Base-by-base conservation (phyloP, 2,329 filamentous ascomycete genomes). In the Trichophyton simii region DNA sequence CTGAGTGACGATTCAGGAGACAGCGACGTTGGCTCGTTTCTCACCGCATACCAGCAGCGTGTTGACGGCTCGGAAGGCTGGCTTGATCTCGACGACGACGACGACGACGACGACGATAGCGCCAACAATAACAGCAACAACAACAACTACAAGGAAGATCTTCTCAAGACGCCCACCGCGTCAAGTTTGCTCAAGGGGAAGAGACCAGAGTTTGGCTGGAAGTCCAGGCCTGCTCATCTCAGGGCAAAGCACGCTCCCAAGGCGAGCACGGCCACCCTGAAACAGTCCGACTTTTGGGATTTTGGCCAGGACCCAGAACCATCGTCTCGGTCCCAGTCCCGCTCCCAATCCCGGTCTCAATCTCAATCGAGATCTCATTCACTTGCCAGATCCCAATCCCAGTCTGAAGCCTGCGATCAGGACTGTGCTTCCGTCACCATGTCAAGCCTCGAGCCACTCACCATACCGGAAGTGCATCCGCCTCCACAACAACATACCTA, bases 1-100 rank as follows among this genome's bases (percentile, higher is more conserved):
- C 80, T 91, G 66, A 95, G 89, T 72, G 89, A 95, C 81, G 82
- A 85, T 64, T 82, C 83, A 25, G 83, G 83, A 70, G 83, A 83
- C 68, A 90, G 87, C 72, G 87, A 89, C 78, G 82, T 83, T 77
- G 88, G 85, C 81, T 88, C 86, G 15, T 76, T 74, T 62, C 69
- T 75, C 34, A 76, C 75, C 3, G 74, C 75, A 9, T 68, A 70
- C 34, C 75, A 76, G 59, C 69, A 75, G 48, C 71, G 75, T 48
- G 71, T 70, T 22, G 75, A 76, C 68, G 74, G 76, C 31, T 75
- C 50, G 2, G 74, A 76, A 71, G 74, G 75, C 63, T 77, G 74
- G 75, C 71, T 77, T 61, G 75, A 73, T 61, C 66, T 77, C 18
- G 74, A 75, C 65, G 72, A 74, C 34, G 34, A 38, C 11, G 3